Evolutionary conservation across 257 asterid species (phyloP).

Genomic region (Sherardia arvensis): DNA sequence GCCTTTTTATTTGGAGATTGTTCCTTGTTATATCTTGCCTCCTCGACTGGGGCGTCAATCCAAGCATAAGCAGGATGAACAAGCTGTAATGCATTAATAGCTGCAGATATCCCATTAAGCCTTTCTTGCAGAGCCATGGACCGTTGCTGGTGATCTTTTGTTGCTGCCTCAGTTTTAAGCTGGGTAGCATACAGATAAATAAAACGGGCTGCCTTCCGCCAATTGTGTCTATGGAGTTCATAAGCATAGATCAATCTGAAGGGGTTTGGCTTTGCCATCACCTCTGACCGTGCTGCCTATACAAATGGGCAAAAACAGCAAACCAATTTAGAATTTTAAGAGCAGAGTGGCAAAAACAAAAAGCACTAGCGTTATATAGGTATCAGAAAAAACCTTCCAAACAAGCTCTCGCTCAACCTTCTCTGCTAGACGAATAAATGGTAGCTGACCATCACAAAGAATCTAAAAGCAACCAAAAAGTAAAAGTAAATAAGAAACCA

Average conservation of each 20-base stretch:
- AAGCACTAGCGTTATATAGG: not conserved
- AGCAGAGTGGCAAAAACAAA: conserved; percentile 5
- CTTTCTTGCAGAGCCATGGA: conserved; percentile 72
- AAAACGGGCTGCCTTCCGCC: conserved; percentile 90
- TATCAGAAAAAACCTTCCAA: conserved; percentile 64
- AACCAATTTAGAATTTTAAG: conserved; percentile 9
- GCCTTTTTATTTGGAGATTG: conserved; percentile 76
- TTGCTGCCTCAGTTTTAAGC: conserved; percentile 55
- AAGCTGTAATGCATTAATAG: conserved; percentile 90
- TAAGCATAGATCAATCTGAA: conserved; percentile 79
- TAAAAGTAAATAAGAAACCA: conserved; percentile 10
- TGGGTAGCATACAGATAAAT: conserved; percentile 60
- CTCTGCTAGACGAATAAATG: conserved; percentile 80
- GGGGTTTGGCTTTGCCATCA: conserved; percentile 75
- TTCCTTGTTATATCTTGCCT: conserved; percentile 32
- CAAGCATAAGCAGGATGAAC: conserved; percentile 92
- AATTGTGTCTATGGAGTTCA: conserved; percentile 84
- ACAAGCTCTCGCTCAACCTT: conserved; percentile 91
- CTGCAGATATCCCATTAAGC: conserved; percentile 76
- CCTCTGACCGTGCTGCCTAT: conserved; percentile 93
- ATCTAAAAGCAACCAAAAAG: conserved; percentile 30
- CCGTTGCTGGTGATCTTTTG: conserved; percentile 53
- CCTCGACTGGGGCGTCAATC: conserved; percentile 62
- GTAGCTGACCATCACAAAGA: conserved; percentile 90
- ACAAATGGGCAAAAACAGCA: conserved; percentile 15